phyloP scores from a whole-genome alignment of 2,329 filamentous ascomycete species.

The Tolypocladium tundrense region DNA sequence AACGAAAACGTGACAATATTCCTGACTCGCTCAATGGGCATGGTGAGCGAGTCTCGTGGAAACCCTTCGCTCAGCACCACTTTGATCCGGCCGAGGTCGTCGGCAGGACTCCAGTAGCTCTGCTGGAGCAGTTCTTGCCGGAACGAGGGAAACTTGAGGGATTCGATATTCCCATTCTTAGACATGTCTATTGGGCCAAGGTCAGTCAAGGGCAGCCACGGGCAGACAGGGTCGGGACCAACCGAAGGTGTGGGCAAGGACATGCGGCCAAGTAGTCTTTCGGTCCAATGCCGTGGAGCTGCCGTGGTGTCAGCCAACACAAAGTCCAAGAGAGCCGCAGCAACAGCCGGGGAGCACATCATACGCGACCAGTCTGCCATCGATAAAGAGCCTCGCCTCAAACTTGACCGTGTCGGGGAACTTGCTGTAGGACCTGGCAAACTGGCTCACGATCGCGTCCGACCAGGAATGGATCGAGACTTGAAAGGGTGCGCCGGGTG shows the following conservation, averaged over 20 bases:
- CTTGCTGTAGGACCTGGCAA: slow-evolving; percentile 45
- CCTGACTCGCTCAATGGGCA: slow-evolving; percentile 55
- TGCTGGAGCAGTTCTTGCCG: slow-evolving; percentile 59
- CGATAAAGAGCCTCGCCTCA: slow-evolving; percentile 57
- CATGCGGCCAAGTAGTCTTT: slow-evolving; percentile 37
- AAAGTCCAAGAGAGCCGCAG: not conserved
- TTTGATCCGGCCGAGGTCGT: slow-evolving; percentile 65
- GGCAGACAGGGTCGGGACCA: not conserved
- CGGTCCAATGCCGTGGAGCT: slow-evolving; percentile 47
- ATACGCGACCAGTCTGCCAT: slow-evolving; percentile 55
- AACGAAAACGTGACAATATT: slow-evolving; percentile 74
- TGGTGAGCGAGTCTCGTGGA: slow-evolving; percentile 36
- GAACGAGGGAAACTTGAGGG: slow-evolving; percentile 64
- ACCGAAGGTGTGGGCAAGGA: slow-evolving; percentile 36
- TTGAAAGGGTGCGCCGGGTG: slow-evolving; percentile 49
- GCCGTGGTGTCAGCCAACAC: not conserved
- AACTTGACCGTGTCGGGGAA: slow-evolving; percentile 47
- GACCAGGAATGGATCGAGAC: slow-evolving; percentile 70
- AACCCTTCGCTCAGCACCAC: slow-evolving; percentile 67
- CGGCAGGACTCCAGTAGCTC: slow-evolving; percentile 60
- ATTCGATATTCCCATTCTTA: slow-evolving; percentile 46
- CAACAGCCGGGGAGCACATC: not conserved
- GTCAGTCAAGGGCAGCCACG: not conserved
- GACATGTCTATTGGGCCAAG: slow-evolving; percentile 30
- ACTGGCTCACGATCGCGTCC: slow-evolving; percentile 46